Percentiles rank a stretch among this genome's conserved stretches.
Conservation (phyloP, 805 yeast genomes). For the Ogataea thermomethanolica region DNA sequence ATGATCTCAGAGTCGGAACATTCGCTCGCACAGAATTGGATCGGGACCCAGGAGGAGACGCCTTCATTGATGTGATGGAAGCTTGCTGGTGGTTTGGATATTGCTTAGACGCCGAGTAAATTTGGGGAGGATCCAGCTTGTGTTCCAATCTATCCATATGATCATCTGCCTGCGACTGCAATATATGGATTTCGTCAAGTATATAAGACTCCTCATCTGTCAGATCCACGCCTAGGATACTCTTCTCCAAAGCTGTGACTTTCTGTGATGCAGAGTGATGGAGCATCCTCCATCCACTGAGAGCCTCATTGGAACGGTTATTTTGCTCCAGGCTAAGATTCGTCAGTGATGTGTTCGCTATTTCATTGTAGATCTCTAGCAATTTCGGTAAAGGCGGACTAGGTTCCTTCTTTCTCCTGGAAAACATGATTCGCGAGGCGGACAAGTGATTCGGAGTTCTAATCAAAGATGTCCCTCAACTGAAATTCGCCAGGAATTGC, state of each 20-base stretch:
- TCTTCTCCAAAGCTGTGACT: conserved; percentile 50
- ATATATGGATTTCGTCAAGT: conserved; percentile 37
- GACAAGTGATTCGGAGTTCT: background rate
- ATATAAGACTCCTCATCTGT: conserved; percentile 46
- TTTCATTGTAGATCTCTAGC: conserved; percentile 56
- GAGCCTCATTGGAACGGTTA: conserved; percentile 48
- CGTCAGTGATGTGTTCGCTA: conserved; percentile 55
- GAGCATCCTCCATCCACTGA: conserved; percentile 72
- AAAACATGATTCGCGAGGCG: conserved; percentile 35
- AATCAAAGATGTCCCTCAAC: conserved; percentile 1
- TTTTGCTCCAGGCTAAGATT: conserved; percentile 58
- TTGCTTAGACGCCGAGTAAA: conserved; percentile 9
- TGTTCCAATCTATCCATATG: conserved; percentile 38
- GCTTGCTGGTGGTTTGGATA: conserved; percentile 5
- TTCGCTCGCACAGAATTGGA: conserved; percentile 12
- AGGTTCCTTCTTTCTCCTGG: conserved; percentile 55
- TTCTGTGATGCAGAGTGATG: conserved; percentile 58
- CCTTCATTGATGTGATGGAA: background rate
- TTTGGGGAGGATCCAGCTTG: conserved; percentile 14
- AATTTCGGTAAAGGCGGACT: conserved; percentile 60
- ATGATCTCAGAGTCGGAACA: conserved; percentile 31
- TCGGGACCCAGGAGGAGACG: conserved; percentile 15
- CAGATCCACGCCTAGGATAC: conserved; percentile 31
- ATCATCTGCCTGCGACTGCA: conserved; percentile 34
- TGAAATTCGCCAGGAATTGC: conserved; percentile 2